Evolutionary conservation across 129 eudicot genomes (phyloP).

Genomic region (Logfia minima): DNA sequence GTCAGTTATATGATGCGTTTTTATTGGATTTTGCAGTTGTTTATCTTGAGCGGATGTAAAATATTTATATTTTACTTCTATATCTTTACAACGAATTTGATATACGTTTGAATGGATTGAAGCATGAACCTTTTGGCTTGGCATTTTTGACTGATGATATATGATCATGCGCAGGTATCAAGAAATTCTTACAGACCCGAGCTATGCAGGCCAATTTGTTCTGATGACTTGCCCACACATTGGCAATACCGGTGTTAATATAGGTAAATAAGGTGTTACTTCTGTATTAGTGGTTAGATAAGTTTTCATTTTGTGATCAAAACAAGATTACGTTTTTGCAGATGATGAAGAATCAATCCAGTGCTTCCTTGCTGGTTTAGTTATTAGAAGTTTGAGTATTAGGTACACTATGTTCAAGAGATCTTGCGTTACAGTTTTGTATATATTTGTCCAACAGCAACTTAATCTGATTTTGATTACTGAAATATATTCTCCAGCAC

Average conservation of each 20-base stretch:
- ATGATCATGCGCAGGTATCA: slow-evolving; percentile 59
- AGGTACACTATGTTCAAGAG: slow-evolving; percentile 42
- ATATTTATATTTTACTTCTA: background rate
- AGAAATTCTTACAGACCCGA: slow-evolving; percentile 98
- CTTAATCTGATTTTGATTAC: slow-evolving; percentile 15
- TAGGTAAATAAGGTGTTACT: slow-evolving; percentile 50
- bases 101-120: slow-evolving; percentile 2
- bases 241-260: slow-evolving; percentile 96
- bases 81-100: background rate
- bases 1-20: background rate
- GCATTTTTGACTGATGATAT: background rate
- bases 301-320: background rate
- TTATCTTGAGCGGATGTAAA: background rate
- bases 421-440: background rate
- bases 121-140: background rate
- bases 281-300: background rate
- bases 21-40: background rate
- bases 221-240: slow-evolving; percentile 93
- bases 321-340: slow-evolving; percentile 22
- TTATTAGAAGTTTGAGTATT: slow-evolving; percentile 87
- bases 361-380: slow-evolving; percentile 87
- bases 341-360: slow-evolving; percentile 91
- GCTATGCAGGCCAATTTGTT: slow-evolving; percentile 99
- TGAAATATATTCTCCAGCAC: slow-evolving; percentile 47
- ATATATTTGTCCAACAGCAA: background rate